Evolutionary conservation across 768 basidiomycete species (phyloP).

Genomic region (Mycena olivaceomarginata): DNA sequence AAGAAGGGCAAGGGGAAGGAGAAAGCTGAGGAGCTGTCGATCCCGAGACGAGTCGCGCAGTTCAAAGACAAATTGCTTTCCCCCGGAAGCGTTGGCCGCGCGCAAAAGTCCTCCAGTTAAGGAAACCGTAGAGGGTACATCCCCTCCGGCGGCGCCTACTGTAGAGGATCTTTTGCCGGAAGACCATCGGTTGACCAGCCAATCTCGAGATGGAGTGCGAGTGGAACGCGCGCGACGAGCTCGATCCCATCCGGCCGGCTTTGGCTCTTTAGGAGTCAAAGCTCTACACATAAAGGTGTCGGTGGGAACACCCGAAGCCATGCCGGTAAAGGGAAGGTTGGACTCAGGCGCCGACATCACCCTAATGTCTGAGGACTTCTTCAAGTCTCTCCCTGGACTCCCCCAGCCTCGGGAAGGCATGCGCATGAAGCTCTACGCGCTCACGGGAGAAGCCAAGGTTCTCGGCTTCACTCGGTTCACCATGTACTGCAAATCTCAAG

Average conservation of each 20-base stretch:
- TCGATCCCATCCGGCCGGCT: background rate
- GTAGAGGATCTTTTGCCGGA: too few species aligned
- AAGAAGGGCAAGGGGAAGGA: too few species aligned
- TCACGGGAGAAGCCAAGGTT: conserved; percentile 38
- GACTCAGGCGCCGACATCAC: conserved; percentile 44
- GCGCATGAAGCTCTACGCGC: conserved; percentile 34
- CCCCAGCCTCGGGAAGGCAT: conserved; percentile 21
- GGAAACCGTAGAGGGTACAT: too few species aligned
- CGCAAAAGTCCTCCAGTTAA: too few species aligned
- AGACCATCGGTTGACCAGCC: too few species aligned
- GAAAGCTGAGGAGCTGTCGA: too few species aligned
- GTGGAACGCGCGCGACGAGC: background rate
- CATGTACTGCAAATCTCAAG: background rate
- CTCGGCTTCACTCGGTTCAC: conserved; percentile 43
- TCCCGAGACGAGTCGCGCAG: too few species aligned
- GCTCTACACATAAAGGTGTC: conserved; percentile 30
- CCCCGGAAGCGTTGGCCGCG: too few species aligned
- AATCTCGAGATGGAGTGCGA: too few species aligned
- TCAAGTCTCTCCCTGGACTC: background rate
- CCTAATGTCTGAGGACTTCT: conserved; percentile 39
- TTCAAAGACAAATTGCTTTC: too few species aligned
- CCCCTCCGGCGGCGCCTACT: too few species aligned
- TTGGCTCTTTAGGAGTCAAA: conserved; percentile 8
- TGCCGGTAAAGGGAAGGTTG: conserved; percentile 7
- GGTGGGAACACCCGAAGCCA: background rate